These are phyloP conservation scores for Beauveria sp. DNA, from an alignment of 2,329 filamentous ascomycete species.

Conservation along the genomic window DNA sequence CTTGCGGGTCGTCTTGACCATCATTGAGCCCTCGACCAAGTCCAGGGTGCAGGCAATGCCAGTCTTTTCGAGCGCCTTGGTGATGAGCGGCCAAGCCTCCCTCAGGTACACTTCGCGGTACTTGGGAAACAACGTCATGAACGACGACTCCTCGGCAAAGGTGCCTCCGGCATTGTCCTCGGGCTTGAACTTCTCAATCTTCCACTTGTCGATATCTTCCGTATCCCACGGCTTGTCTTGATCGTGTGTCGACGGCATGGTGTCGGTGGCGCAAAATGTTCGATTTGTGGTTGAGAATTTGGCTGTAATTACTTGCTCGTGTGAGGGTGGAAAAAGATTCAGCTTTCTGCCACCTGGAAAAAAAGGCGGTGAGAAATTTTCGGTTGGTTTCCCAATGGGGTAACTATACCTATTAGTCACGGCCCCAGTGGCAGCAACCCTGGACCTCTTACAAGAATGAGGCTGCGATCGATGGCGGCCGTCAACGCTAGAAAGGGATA, in stretches of 20 bases:
- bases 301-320: neutral
- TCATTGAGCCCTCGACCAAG: slow-evolving; percentile 93
- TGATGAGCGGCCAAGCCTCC: slow-evolving; percentile 88
- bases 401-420: neutral
- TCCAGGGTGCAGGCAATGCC: slow-evolving; percentile 90
- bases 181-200: slow-evolving; percentile 77
- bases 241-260: slow-evolving; percentile 83
- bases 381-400: neutral
- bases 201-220: slow-evolving; percentile 96
- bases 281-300: neutral
- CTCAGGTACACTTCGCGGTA: slow-evolving; percentile 93
- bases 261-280: neutral
- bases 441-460: neutral
- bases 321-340: slow-evolving; percentile 12
- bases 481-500: neutral
- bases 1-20: slow-evolving; percentile 86
- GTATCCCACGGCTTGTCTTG: slow-evolving; percentile 93
- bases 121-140: slow-evolving; percentile 82
- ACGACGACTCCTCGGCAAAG: slow-evolving; percentile 89
- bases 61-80: slow-evolving; percentile 74
- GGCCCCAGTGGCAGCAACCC: neutral
- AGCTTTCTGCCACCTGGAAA: slow-evolving; percentile 9
- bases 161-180: slow-evolving; percentile 79
- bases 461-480: neutral
- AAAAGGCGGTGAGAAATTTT: slow-evolving; percentile 9